These are phyloP conservation scores for Zalerion maritima DNA, from an alignment of 495 filamentous ascomycete genomes.

Conservation along the genomic window DNA sequence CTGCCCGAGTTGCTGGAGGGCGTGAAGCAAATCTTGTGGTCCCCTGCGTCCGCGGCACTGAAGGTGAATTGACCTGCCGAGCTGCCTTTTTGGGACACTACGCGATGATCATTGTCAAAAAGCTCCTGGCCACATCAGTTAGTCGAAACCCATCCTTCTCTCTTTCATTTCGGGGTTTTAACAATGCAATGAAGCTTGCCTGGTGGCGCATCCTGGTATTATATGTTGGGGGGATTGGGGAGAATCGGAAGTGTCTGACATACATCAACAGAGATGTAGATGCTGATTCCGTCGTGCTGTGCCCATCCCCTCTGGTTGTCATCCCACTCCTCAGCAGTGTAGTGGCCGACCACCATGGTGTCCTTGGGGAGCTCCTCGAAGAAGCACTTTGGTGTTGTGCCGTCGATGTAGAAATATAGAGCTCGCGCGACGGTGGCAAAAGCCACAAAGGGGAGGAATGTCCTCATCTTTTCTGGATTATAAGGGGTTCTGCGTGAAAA, in stretches of 20 bases:
- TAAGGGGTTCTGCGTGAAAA: slow-evolving; percentile 1
- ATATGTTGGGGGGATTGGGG: slow-evolving; percentile 1
- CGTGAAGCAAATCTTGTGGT: slow-evolving; percentile 89
- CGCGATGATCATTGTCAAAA: slow-evolving; percentile 96
- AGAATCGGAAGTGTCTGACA: slow-evolving; percentile 5
- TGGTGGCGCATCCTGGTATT: too few species aligned
- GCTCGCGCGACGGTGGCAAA: slow-evolving; percentile 47
- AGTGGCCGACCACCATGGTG: slow-evolving; percentile 88
- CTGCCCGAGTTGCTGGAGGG: slow-evolving; percentile 48
- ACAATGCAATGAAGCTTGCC: too few species aligned
- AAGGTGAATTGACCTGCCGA: slow-evolving; percentile 83
- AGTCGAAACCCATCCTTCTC: too few species aligned
- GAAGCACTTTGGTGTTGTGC: slow-evolving; percentile 73
- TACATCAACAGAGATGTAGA: slow-evolving; percentile 83
- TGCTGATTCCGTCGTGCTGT: slow-evolving; percentile 55
- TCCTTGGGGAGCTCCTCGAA: slow-evolving; percentile 98
- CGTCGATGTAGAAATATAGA: slow-evolving; percentile 93
- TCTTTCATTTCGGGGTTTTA: too few species aligned
- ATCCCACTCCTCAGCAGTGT: slow-evolving; percentile 68
- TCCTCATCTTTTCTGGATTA: slow-evolving; percentile 26
- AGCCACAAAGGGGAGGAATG: slow-evolving; percentile 33
- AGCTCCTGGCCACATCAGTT: slow-evolving; percentile 61
- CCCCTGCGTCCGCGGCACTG: slow-evolving; percentile 81
- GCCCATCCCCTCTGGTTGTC: slow-evolving; percentile 45
- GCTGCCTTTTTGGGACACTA: slow-evolving; percentile 71